phyloP scores from a whole-genome alignment of 371 early-diverging fungal genomes.

The Mucor circinelloides region DNA sequence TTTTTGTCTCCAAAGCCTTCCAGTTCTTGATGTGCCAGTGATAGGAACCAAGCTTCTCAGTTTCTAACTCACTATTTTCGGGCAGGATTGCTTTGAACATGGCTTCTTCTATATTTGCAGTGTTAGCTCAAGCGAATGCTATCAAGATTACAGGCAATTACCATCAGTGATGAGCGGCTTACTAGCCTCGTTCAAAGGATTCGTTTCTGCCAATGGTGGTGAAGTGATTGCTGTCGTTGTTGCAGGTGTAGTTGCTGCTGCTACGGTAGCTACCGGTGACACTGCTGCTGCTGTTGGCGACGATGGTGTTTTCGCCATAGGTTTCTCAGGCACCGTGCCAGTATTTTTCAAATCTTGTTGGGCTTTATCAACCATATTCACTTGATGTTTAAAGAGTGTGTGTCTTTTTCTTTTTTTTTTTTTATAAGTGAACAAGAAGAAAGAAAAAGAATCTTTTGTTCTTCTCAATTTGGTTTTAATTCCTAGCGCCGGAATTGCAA shows the following conservation, averaged over 20 bases:
- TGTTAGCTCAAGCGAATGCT: too few species aligned
- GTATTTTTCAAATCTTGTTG: background rate
- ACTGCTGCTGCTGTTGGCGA: background rate
- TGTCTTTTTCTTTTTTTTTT: too few species aligned
- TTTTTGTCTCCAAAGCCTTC: conserved; percentile 25
- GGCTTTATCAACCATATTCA: background rate
- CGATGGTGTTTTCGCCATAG: background rate
- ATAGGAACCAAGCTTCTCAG: conserved; percentile 10
- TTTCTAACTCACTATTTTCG: conserved; percentile 20
- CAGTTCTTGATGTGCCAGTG: conserved; percentile 31
- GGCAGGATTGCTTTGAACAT: conserved; percentile 20
- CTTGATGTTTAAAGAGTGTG: background rate
- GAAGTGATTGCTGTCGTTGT: background rate
- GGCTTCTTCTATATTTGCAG: conserved; percentile 9
- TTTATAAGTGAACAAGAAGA: background rate
- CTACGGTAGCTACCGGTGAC: background rate
- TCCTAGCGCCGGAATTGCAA: background rate
- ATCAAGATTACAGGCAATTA: background rate
- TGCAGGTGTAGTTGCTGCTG: background rate
- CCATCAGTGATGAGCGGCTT: conserved; percentile 1
- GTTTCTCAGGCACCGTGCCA: background rate
- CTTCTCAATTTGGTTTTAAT: background rate
- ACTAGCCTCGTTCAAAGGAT: background rate
- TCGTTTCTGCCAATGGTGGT: background rate
- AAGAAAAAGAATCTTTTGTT: background rate